Conservation (phyloP, 2,329 filamentous ascomycete species). For the Nemania bipapillata region DNA sequence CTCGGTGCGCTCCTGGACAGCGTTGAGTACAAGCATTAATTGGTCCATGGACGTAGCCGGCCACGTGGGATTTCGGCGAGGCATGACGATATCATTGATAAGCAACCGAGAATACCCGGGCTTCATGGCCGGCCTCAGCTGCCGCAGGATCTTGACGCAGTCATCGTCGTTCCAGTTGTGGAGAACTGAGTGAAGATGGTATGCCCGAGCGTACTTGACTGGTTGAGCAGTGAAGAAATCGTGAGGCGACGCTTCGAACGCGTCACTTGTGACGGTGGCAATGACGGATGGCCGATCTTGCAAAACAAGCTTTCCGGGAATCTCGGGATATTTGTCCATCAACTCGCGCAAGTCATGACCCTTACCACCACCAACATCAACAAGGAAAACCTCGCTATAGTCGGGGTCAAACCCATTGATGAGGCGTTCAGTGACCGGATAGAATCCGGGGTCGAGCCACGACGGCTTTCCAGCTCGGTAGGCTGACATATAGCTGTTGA, state of each 20-base stretch:
- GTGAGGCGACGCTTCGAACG: conserved; percentile 39
- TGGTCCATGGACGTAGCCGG: conserved; percentile 47
- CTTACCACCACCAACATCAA: conserved; percentile 56
- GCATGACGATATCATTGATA: conserved; percentile 57
- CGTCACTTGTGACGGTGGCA: conserved; percentile 7
- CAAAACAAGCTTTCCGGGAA: conserved; percentile 52
- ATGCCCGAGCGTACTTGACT: conserved; percentile 46
- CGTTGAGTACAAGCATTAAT: conserved; percentile 42
- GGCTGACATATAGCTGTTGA: conserved; percentile 54
- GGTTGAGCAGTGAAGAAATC: conserved; percentile 51
- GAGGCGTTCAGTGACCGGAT: conserved; percentile 41
- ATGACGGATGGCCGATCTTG: conserved; percentile 52
- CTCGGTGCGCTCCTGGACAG: conserved; percentile 44
- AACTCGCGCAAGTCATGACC: conserved; percentile 55
- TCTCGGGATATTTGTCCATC: conserved; percentile 45
- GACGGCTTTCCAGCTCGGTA: conserved; percentile 54
- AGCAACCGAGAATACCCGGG: conserved; percentile 54
- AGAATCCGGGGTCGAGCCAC: conserved; percentile 52
- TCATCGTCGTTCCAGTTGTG: conserved; percentile 55
- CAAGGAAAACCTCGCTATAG: conserved; percentile 51
- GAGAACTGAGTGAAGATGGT: conserved; percentile 50
- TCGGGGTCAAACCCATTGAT: conserved; percentile 37
- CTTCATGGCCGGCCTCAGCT: conserved; percentile 48
- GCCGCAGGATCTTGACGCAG: conserved; percentile 49
- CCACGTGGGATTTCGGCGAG: conserved; percentile 42